Evolutionary conservation across 1,139 yeast genomes (phyloP).

Genomic region (Scheffersomyces illinoinensis): DNA sequence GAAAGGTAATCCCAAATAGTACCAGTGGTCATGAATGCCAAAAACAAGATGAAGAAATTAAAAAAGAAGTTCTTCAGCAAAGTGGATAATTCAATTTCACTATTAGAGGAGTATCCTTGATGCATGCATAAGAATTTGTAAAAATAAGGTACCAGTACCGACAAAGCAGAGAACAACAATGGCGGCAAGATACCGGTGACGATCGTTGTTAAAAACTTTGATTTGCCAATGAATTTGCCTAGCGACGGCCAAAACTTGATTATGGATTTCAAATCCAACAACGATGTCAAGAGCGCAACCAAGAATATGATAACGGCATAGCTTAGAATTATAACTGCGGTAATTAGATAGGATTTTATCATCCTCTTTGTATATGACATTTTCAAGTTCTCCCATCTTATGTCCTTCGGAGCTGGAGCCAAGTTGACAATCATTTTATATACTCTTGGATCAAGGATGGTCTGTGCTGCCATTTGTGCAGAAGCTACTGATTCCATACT

Average conservation of each 20-base stretch:
- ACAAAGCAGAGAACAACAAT: conserved; percentile 62
- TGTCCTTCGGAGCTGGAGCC: conserved; percentile 83
- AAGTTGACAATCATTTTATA: conserved; percentile 66
- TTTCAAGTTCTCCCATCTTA: conserved; percentile 73
- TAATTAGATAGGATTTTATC: conserved; percentile 58
- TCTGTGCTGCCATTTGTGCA: conserved; percentile 86
- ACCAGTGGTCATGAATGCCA: conserved; percentile 81
- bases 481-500: conserved; percentile 85
- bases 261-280: conserved; percentile 70
- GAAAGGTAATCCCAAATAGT: conserved; percentile 69
- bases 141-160: conserved; percentile 71
- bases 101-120: conserved; percentile 78
- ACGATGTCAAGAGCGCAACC: conserved; percentile 72
- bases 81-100: conserved; percentile 78
- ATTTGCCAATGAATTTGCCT: conserved; percentile 57
- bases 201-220: conserved; percentile 69
- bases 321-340: conserved; percentile 60
- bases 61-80: conserved; percentile 82
- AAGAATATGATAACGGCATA: conserved; percentile 67
- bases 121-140: conserved; percentile 66
- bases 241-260: conserved; percentile 72
- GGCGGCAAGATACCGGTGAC: conserved; percentile 61
- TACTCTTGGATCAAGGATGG: conserved; percentile 75
- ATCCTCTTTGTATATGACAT: conserved; percentile 56
- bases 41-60: conserved; percentile 79